A percentile compares a stretch with the other conserved stretches of the same genome.
phyloP scores from a whole-genome alignment of 2,329 filamentous ascomycete genomes.

The Microascus cirrosus region DNA sequence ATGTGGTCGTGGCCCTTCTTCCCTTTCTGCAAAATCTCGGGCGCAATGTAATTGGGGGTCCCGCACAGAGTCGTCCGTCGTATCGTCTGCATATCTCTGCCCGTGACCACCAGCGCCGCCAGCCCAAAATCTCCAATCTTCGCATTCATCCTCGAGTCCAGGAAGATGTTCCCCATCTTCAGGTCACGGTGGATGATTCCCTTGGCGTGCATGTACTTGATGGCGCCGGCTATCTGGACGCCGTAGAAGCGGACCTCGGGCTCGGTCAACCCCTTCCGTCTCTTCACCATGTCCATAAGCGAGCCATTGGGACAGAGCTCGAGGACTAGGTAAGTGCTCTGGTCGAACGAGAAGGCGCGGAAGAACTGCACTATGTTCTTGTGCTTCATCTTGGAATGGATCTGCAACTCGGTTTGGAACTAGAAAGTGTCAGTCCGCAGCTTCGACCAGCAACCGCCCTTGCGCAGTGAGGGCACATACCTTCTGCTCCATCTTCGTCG shows the following conservation, averaged over 20 bases:
- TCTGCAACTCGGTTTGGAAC: conserved; percentile 81
- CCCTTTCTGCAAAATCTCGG: conserved; percentile 88
- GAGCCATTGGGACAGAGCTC: conserved; percentile 94
- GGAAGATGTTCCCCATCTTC: conserved; percentile 96
- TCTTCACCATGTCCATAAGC: conserved; percentile 95
- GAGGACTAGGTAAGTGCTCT: conserved; percentile 84
- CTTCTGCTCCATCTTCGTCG: conserved; percentile 75
- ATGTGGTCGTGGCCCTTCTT: conserved; percentile 95
- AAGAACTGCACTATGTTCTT: conserved; percentile 94
- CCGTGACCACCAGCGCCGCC: conserved; percentile 81
- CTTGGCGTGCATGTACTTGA: conserved; percentile 94
- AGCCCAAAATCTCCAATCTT: conserved; percentile 97
- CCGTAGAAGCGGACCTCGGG: conserved; percentile 91
- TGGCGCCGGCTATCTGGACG: conserved; percentile 88
- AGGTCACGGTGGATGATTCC: conserved; percentile 94
- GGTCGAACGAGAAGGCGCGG: conserved; percentile 81
- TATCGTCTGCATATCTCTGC: conserved; percentile 75
- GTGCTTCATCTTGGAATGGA: conserved; percentile 95
- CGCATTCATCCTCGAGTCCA: conserved; percentile 90
- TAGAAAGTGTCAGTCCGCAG: conserved; percentile 16
- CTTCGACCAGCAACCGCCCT: background rate
- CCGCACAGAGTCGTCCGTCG: conserved; percentile 90
- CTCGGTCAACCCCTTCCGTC: conserved; percentile 78
- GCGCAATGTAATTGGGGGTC: conserved; percentile 96
- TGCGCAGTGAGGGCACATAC: conserved; percentile 26